These are phyloP conservation scores for Heritiera littoralis DNA, from an alignment of 345 rosid species.

Conservation along the genomic window DNA sequence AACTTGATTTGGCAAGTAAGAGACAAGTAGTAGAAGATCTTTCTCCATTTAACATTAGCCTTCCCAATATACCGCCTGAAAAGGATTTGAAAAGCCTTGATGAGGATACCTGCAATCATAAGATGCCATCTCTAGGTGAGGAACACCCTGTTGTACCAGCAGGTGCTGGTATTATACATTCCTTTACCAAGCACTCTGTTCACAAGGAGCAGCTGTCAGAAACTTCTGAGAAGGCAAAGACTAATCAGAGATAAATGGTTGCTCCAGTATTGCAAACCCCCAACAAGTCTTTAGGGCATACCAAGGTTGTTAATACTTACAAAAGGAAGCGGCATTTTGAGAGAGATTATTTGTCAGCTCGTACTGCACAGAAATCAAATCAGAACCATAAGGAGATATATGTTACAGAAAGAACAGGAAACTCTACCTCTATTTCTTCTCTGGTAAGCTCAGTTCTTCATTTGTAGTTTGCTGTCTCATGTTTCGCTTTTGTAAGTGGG, in stretches of 20 bases:
- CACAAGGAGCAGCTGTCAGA: constrained; percentile 31
- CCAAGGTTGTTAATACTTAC: constrained; percentile 30
- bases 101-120: constrained; percentile 31
- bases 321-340: constrained; percentile 41
- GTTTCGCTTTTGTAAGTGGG: neutral
- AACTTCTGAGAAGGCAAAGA: constrained; percentile 32
- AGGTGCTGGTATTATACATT: constrained; percentile 21
- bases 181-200: constrained; percentile 23
- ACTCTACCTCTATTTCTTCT: constrained; percentile 27
- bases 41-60: constrained; percentile 15
- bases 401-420: constrained; percentile 45
- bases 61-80: constrained; percentile 30
- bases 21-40: constrained; percentile 19
- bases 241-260: constrained; percentile 25
- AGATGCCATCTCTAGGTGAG: constrained; percentile 24
- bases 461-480: constrained; percentile 11
- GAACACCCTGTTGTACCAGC: constrained; percentile 25
- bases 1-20: constrained; percentile 26
- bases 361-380: constrained; percentile 32
- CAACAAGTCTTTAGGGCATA: constrained; percentile 33
- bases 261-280: constrained; percentile 39
- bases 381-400: constrained; percentile 30
- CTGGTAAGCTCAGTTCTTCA: constrained; percentile 35
- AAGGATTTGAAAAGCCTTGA: constrained; percentile 31
- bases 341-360: constrained; percentile 31